A percentile compares a stretch with the other conserved stretches of the same genome.
phyloP scores from a whole-genome alignment of 2,329 filamentous ascomycete genomes.

The Moelleriella libera region DNA sequence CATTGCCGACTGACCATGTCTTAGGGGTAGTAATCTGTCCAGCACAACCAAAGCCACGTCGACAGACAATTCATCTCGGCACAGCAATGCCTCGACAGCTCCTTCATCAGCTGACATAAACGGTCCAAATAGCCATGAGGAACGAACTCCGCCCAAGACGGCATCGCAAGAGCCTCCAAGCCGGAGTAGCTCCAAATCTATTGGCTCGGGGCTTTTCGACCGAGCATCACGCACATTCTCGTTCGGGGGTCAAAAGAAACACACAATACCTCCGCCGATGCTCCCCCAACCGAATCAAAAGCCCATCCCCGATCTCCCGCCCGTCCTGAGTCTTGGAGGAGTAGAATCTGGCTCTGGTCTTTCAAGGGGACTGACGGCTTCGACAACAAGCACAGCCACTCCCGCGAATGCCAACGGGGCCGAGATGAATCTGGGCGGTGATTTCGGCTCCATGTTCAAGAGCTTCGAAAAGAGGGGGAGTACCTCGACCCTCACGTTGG shows the following conservation, averaged over 20 bases:
- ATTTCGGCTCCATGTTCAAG: conserved; percentile 42
- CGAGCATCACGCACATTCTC: conserved; percentile 45
- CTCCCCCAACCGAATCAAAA: conserved; percentile 12
- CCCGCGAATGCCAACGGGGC: conserved; percentile 28
- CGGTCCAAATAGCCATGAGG: conserved; percentile 13
- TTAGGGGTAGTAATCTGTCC: conserved; percentile 44
- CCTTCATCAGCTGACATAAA: conserved; percentile 38
- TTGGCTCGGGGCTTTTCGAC: conserved; percentile 36
- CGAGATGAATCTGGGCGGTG: conserved; percentile 38
- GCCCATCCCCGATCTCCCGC: conserved; percentile 19
- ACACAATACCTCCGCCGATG: conserved; percentile 11
- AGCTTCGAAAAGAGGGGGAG: conserved; percentile 42
- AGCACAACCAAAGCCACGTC: conserved; percentile 47
- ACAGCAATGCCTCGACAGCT: conserved; percentile 48
- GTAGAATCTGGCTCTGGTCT: conserved; percentile 17
- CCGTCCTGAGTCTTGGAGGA: conserved; percentile 20
- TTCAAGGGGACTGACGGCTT: conserved; percentile 37
- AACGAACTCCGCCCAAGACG: conserved; percentile 18
- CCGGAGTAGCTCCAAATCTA: conserved; percentile 31
- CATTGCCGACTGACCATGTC: not conserved
- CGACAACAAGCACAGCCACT: conserved; percentile 38
- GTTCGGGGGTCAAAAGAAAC: conserved; percentile 42
- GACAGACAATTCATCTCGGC: conserved; percentile 45
- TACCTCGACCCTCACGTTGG: conserved; percentile 30
- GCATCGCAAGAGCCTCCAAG: conserved; percentile 21